Evolutionary conservation across 176 grass and related monocot genomes (phyloP).

Genomic region (Musa schizocarpa): DNA sequence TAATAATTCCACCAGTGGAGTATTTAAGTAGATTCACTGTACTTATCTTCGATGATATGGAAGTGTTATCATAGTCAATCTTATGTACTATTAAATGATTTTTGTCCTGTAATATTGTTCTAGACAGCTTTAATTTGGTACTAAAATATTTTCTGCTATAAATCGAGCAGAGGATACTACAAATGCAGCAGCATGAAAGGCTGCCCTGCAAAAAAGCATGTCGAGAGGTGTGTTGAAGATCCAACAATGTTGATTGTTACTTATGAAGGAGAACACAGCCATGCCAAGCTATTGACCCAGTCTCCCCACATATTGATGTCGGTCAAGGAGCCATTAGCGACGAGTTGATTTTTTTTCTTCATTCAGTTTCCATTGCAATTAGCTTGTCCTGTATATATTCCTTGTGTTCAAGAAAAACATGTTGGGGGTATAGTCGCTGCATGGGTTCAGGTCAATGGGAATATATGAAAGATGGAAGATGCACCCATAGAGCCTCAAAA

Average conservation of each 20-base stretch:
- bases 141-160: background rate
- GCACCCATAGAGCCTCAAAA: background rate
- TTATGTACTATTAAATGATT: background rate
- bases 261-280: constrained; percentile 10
- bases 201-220: constrained; percentile 8
- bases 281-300: background rate
- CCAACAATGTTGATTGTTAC: constrained; percentile 10
- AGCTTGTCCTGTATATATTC: background rate
- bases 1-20: too few species aligned
- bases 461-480: background rate
- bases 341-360: background rate
- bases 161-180: constrained; percentile 10
- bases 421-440: background rate
- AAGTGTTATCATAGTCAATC: background rate
- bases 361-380: background rate
- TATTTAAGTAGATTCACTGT: too few species aligned
- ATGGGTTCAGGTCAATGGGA: background rate
- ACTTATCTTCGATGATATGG: too few species aligned
- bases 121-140: background rate
- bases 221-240: constrained; percentile 9
- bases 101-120: background rate
- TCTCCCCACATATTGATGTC: background rate
- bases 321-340: background rate
- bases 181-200: constrained; percentile 8
- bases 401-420: background rate